Evolutionary conservation across 495 filamentous ascomycete genomes (phyloP).

Genomic region (Hypoxylon cercidicola): DNA sequence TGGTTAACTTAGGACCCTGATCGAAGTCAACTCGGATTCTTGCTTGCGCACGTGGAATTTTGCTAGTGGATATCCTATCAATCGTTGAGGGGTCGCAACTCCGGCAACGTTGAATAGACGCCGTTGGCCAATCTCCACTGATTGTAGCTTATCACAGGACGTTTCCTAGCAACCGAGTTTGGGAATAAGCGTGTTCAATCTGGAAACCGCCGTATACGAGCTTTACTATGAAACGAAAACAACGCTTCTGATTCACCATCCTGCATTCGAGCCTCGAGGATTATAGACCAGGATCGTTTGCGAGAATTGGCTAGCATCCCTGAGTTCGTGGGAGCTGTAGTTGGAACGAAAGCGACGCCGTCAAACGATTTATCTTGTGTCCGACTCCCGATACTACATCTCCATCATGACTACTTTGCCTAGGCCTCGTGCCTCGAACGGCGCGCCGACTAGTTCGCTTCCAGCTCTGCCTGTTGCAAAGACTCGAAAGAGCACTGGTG

Average conservation of each 20-base stretch:
- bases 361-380: constrained; percentile 15
- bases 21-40: constrained; percentile 20
- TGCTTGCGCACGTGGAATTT: constrained; percentile 22
- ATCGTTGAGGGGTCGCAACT: constrained; percentile 8
- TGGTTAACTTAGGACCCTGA: constrained; percentile 11
- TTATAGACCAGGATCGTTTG: constrained; percentile 17
- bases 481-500: constrained; percentile 69
- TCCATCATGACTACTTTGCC: constrained; percentile 72
- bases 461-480: constrained; percentile 78
- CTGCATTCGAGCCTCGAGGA: constrained; percentile 21
- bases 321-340: constrained; percentile 11
- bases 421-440: constrained; percentile 69
- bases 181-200: constrained; percentile 2
- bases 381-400: constrained; percentile 23
- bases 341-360: constrained; percentile 15
- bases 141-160: constrained; percentile 5
- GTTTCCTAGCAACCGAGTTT: constrained; percentile 1
- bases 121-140: constrained; percentile 31
- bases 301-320: constrained; percentile 17
- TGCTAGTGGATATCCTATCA: neutral
- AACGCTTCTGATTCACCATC: constrained; percentile 27
- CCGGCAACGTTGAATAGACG: constrained; percentile 14
- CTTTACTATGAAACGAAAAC: constrained; percentile 37
- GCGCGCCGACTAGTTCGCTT: constrained; percentile 71
- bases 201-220: constrained; percentile 6